A percentile compares a stretch with the other conserved stretches of the same genome.
These are phyloP conservation scores for Rhododendron henanense DNA, from an alignment of 148 eudicot species.

Conservation along the genomic window DNA sequence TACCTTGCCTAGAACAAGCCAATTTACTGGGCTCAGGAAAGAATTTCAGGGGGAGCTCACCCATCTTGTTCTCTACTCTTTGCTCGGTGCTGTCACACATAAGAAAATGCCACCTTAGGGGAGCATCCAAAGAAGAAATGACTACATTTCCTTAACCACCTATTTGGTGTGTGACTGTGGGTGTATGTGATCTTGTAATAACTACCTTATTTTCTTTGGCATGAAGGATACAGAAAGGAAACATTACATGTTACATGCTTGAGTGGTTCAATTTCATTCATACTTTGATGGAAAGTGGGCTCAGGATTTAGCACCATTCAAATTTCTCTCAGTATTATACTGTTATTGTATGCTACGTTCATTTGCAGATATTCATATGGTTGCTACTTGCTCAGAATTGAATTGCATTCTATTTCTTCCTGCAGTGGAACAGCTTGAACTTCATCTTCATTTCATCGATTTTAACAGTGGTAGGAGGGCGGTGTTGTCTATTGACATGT, in stretches of 20 bases:
- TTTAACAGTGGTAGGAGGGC: conserved; percentile 51
- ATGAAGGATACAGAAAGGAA: background rate
- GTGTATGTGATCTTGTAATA: background rate
- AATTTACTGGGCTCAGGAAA: too few species aligned
- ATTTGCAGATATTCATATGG: background rate
- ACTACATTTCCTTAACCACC: background rate
- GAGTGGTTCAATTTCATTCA: background rate
- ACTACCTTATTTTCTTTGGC: background rate
- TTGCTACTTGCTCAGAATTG: background rate
- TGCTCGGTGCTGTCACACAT: background rate
- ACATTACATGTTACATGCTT: background rate
- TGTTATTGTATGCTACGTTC: background rate
- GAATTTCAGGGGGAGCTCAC: too few species aligned
- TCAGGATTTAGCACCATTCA: background rate
- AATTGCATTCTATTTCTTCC: conserved; percentile 9
- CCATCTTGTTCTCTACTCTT: too few species aligned
- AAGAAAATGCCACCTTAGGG: background rate
- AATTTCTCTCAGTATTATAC: background rate
- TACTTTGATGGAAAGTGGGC: background rate
- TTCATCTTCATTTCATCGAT: conserved; percentile 53
- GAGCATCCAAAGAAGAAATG: background rate
- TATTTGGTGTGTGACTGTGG: background rate
- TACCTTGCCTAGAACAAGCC: too few species aligned
- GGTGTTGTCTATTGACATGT: conserved; percentile 50
- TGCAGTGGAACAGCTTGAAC: conserved; percentile 72